Evolutionary conservation across 345 rosid genomes (phyloP), one percentile per base, ranked within the genome.

Genomic region (Psidium guajava): DNA sequence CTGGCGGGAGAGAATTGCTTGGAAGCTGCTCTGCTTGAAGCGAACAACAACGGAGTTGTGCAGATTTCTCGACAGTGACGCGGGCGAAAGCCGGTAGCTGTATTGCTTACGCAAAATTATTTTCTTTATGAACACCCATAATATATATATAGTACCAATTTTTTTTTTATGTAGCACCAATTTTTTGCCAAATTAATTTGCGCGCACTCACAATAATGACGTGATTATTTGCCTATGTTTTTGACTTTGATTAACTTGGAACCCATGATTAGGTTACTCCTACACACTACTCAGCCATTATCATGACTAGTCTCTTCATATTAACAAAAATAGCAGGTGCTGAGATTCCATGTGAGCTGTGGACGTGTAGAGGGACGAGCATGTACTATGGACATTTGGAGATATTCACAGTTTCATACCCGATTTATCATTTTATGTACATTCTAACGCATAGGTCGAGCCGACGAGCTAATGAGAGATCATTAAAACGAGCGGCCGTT

Each of bases 1-100:
- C 8, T 1, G 47, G 47, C 8, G 47, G 47, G 47, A 44, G 47
- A 44, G 47, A 59, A 27, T 61, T 61, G 21, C 11, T 0, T 27
- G 21, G 74, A 28, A 54, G 55, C 8, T 6, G 55, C 22, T 54
- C 3, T 54, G 22, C 56, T 54, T 2, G 21, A 1, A 54, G 15
- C 20, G 28, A 61, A 61, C 28, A 0, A 15, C 1, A 0, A 18
- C 2, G n/a, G n/a, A n/a, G 1, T 14, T 27, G 5, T 1, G 0
- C 2, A 0, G 2, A 28, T 61, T 28, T 28, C 36, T 61, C 74
- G 11, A 28, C 16, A 61, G 42, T 3, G 74, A 18, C 28, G 1
- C 4, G 11, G 6, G 22, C 74, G 7, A 61, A 28, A 7, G 42
- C 15, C 32, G 42, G 11, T 28, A 28, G 42, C 7, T 64, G 0